Conservation (phyloP, 345 rosid genomes). For the Aethionema arabicum region DNA sequence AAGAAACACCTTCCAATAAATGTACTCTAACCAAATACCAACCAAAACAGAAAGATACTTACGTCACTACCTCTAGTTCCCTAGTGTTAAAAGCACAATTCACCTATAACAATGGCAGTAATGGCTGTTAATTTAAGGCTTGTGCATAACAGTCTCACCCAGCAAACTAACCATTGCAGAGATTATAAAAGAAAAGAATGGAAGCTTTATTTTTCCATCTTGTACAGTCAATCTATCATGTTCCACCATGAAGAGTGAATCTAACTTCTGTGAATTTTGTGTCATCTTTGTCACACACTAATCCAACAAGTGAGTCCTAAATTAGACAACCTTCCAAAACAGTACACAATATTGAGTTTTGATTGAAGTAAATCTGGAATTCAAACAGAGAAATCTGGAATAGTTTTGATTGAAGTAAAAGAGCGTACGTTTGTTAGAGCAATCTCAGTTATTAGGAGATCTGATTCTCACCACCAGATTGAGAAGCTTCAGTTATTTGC, state of each 20-base stretch:
- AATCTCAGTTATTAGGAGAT: conserved; percentile 55
- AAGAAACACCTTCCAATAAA: not conserved
- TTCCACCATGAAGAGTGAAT: conserved; percentile 80
- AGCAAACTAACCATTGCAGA: not conserved
- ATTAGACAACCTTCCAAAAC: not conserved
- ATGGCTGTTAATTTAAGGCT: not conserved
- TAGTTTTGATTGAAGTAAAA: not conserved
- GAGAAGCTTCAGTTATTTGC: conserved; percentile 72
- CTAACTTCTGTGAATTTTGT: conserved; percentile 69
- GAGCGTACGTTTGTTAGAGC: conserved; percentile 46
- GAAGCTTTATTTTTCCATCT: conserved; percentile 56
- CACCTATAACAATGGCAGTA: conserved; percentile 43
- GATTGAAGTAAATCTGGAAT: not conserved
- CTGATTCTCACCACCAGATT: conserved; percentile 75
- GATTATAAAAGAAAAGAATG: too few species aligned
- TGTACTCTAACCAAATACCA: not conserved
- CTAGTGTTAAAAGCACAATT: conserved; percentile 58
- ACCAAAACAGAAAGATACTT: conserved; percentile 26
- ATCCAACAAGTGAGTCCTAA: conserved; percentile 76
- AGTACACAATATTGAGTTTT: not conserved
- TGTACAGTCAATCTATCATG: conserved; percentile 68
- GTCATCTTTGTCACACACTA: conserved; percentile 56
- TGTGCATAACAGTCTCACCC: too few species aligned
- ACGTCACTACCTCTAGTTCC: conserved; percentile 71
- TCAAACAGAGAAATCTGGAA: not conserved